These are phyloP conservation scores for Colletotrichum sp. DNA, from an alignment of 2,329 filamentous ascomycete genomes.

Conservation along the genomic window DNA sequence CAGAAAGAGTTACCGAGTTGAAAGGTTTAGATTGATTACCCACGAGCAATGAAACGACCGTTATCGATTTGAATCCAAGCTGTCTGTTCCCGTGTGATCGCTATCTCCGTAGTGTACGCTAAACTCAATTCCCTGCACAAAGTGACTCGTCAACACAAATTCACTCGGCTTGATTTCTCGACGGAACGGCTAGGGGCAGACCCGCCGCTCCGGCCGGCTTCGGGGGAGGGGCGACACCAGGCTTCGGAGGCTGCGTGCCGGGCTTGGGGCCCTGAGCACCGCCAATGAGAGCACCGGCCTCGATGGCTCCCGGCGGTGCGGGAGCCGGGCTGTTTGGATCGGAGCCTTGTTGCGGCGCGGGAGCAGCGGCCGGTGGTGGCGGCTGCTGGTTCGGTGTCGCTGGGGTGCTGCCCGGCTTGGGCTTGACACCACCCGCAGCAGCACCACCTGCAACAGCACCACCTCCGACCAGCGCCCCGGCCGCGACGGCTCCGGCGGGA, in stretches of 20 bases:
- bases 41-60: not conserved
- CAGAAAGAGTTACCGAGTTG: not conserved
- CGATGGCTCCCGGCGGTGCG: not conserved
- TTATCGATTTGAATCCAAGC: not conserved
- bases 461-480: not conserved
- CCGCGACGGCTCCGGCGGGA: not conserved
- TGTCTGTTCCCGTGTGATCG: not conserved
- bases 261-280: not conserved
- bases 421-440: not conserved
- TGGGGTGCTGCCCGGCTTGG: not conserved
- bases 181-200: constrained; percentile 3
- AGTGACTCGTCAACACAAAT: constrained; percentile 9
- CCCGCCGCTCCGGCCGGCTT: not conserved
- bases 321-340: not conserved
- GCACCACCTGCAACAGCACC: not conserved
- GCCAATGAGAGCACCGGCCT: not conserved
- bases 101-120: not conserved
- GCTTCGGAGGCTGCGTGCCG: not conserved
- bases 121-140: constrained; percentile 1
- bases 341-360: not conserved
- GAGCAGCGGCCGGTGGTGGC: not conserved
- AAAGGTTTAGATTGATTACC: not conserved
- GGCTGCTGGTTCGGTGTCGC: not conserved
- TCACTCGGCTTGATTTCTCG: not conserved
- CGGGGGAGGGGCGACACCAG: not conserved